A percentile compares a stretch with the other conserved stretches of the same genome.
These are phyloP conservation scores for Hemisphaericaspora xylanilytica DNA, from an alignment of 1,139 yeast species.

Conservation along the genomic window DNA sequence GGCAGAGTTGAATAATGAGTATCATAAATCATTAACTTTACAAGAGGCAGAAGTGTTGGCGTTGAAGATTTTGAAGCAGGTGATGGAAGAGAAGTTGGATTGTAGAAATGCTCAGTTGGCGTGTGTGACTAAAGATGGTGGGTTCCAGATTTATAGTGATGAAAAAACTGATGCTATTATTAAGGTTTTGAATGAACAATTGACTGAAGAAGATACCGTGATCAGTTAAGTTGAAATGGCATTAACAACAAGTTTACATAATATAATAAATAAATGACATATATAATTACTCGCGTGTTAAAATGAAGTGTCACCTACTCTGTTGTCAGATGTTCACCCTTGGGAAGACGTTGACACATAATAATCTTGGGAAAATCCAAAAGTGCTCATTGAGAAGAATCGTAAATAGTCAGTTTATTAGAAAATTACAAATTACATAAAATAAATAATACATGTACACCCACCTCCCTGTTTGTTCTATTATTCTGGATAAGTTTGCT, in stretches of 20 bases:
- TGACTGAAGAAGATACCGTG: slow-evolving; percentile 32
- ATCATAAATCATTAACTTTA: slow-evolving; percentile 90
- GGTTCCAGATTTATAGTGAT: slow-evolving; percentile 84
- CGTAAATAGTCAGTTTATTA: not conserved
- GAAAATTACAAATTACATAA: slow-evolving; percentile 1
- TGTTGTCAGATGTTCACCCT: too few species aligned
- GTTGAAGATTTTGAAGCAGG: slow-evolving; percentile 90
- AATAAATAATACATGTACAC: slow-evolving; percentile 8
- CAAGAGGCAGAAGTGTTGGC: slow-evolving; percentile 91
- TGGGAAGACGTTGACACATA: too few species aligned
- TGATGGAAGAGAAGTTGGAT: slow-evolving; percentile 98
- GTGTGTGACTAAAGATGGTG: slow-evolving; percentile 80
- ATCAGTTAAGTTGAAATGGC: slow-evolving; percentile 8
- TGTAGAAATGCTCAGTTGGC: slow-evolving; percentile 95
- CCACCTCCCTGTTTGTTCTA: slow-evolving; percentile 5
- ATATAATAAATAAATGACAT: too few species aligned
- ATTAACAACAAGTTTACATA: slow-evolving; percentile 1
- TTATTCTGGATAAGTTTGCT: slow-evolving; percentile 32
- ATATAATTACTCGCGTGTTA: slow-evolving; percentile 4
- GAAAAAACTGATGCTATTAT: slow-evolving; percentile 83
- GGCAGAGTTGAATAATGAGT: slow-evolving; percentile 94
- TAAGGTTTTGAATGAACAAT: slow-evolving; percentile 69
- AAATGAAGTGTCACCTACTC: too few species aligned
- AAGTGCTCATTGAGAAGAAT: too few species aligned
- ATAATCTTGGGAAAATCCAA: too few species aligned